Base-by-base conservation (phyloP, 2,329 filamentous ascomycete genomes). In the Cladosporium phlei region DNA sequence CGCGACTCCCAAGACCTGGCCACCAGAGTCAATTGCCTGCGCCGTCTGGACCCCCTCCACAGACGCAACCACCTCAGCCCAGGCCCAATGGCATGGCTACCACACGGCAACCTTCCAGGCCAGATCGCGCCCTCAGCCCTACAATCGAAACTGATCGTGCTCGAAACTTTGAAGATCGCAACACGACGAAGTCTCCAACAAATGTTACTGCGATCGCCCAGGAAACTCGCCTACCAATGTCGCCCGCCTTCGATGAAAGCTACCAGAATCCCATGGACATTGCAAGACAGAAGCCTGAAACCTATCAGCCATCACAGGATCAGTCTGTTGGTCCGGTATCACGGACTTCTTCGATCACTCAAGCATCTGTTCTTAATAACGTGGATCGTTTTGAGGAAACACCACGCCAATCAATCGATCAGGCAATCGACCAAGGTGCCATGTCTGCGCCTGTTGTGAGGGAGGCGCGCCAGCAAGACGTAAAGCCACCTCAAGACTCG, bases 31-130 rank as follows among this genome's bases (percentile, higher is more conserved):
- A 44, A 34, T 42, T 56, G 14, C 79, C 80, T 61, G 74, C 76
- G 34, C 76, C 81, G 4, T 71, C 75, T 33, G 82, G 82, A 10
- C 82, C 82, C 29, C 82, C 82, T 39, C 81, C 81, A 19, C 75
- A 79, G 44, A 80, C 81, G 28, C 74, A 75, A 39, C 75, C 79
- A 5, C 39, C 54, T 12, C 48, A 51, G 19, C 47, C 47, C 6
- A 49, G 47, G 35, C 45, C 49, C 28, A 57, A 57, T 8, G 56
- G 56, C 8, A 47, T 48, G 8, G 54, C 55, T 9, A 46, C 54
- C 30, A 48, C 59, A 12, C 49, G 62, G 17, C 61, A 62, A 40
- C 60, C 59, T 2, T 61, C 59, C 7, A 44, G 62, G 39, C 46
- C 60, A 12, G 60, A 64, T 11, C 57, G 60, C 14, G 57, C 59